These are phyloP conservation scores for Xanthoconium separans DNA, from an alignment of 1,284 basidiomycete genomes.

Conservation along the genomic window DNA sequence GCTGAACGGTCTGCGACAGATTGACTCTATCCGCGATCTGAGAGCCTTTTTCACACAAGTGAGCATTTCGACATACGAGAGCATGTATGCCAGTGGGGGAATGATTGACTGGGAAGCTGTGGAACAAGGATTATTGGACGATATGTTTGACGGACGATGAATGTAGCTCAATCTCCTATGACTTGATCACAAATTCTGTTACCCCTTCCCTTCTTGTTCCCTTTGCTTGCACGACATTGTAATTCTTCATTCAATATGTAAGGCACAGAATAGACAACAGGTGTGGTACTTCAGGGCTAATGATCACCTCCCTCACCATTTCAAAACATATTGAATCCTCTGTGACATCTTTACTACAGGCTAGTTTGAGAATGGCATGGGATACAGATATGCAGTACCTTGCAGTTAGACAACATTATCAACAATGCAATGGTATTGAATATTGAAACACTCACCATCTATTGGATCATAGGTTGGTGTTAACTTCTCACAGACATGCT, in stretches of 20 bases:
- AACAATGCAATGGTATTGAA: no score
- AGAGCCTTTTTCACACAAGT: constrained; percentile 86
- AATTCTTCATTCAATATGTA: constrained; percentile 3
- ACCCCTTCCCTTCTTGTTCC: not conserved
- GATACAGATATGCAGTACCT: no score
- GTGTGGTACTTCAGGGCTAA: no score
- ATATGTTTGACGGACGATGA: constrained; percentile 73
- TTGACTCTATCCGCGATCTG: constrained; percentile 81
- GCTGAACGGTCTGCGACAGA: constrained; percentile 62
- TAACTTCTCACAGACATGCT: no score
- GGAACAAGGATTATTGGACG: constrained; percentile 74
- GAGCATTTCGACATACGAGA: constrained; percentile 87
- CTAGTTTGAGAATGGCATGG: no score
- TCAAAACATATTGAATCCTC: no score
- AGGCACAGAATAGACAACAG: no score
- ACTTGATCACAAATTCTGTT: not conserved
- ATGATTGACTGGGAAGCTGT: constrained; percentile 86
- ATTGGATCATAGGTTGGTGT: no score
- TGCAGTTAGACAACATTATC: no score
- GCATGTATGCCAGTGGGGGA: constrained; percentile 77
- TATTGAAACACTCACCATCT: no score
- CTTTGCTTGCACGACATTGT: constrained; percentile 7
- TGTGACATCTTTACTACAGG: no score
- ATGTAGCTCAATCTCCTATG: not conserved
- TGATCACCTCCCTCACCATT: no score